Evolutionary conservation across 1,284 basidiomycete species (phyloP), one percentile per base, ranked within the genome.

Genomic region (Neonothopanus nambi): DNA sequence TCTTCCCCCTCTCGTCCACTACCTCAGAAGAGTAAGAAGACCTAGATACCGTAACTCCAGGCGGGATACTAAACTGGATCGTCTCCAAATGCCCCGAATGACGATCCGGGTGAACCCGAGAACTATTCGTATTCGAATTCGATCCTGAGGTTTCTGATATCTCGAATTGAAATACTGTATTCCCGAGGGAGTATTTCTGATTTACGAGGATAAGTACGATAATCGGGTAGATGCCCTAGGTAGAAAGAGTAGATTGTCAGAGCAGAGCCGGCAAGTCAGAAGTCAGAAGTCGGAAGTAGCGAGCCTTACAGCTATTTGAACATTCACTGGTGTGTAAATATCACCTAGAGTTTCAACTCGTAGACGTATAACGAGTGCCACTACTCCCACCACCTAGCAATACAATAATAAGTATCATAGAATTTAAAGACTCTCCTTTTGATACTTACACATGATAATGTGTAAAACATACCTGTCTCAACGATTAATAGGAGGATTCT

Each of bases 251-350:
- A 30, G 44, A 46, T 15, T n/a, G 17, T 17, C 9, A 26, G n/a
- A n/a, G n/a, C n/a, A n/a, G n/a, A n/a, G n/a, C n/a, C n/a, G n/a
- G n/a, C n/a, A n/a, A n/a, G n/a, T n/a, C n/a, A n/a, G n/a, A n/a
- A n/a, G n/a, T n/a, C n/a, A n/a, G n/a, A n/a, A 26, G n/a, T 28
- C 23, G 44, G 6, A 7, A 40, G 9, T 37, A 2, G 9, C 23
- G 9, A 26, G 20, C 18, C 36, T 18, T 42, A 58, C 57, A 15
- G 59, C 57, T 3, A 61, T 48, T 26, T 61, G 57, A 17, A 55
- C 36, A 18, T 51, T 54, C 8, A 59, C 28, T 3, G 59, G 57
- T 11, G 45, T 51, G n/a, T n/a, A n/a, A n/a, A n/a, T n/a, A n/a
- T n/a, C n/a, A n/a, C n/a, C n/a, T n/a, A n/a, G n/a, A n/a, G 26